Base-by-base conservation (phyloP, 2,329 filamentous ascomycete species). In the Cucurbitaria berberidis region DNA sequence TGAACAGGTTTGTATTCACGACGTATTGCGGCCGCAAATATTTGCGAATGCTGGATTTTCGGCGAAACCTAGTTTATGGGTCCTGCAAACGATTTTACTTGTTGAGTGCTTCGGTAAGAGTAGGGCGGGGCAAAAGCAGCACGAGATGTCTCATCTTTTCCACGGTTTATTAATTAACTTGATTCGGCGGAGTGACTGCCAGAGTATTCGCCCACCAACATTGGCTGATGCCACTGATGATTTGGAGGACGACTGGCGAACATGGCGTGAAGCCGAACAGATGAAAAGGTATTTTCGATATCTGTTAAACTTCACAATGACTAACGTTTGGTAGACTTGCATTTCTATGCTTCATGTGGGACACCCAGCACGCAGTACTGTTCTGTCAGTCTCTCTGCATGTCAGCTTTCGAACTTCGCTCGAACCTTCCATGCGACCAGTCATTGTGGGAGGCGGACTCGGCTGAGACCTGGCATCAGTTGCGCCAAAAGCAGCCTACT, bases 381-480 rank as follows among this genome's bases (percentile, higher is more conserved):
- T 87, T 87, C 66, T 86, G 83, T n/a, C 85, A 87, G 63, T 86
- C 83, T 4, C 77, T 88, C 0, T 87, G 85, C 69, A 87, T 87
- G 84, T 87, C 84, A 1, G 83, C 84, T 0, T 87, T 87, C 44
- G 85, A 87, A 60, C 77, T 88, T 1, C 79, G 83, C 0, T 78
- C 84, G 0, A 77, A 79, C 1, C 67, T 87, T 2, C 85, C 85
- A 0, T 86, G 83, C 60, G 77, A 80, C 35, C 77, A 84, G 44
- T 66, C 75, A 0, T 61, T 82, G 0, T 88, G 85, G 85, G 84
- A 87, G 65, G 84, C 85, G 2, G 68, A 76, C 1, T 80, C 82
- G 0, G 79, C 83, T 0, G 74, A 78, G 6, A 77, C 80, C 30
- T 85, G 84, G 84, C 73, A 75, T 1, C 74, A 77, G 1, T 59